Conservation (phyloP, 306 rosid genomes). For the Pyrus betulifolia region DNA sequence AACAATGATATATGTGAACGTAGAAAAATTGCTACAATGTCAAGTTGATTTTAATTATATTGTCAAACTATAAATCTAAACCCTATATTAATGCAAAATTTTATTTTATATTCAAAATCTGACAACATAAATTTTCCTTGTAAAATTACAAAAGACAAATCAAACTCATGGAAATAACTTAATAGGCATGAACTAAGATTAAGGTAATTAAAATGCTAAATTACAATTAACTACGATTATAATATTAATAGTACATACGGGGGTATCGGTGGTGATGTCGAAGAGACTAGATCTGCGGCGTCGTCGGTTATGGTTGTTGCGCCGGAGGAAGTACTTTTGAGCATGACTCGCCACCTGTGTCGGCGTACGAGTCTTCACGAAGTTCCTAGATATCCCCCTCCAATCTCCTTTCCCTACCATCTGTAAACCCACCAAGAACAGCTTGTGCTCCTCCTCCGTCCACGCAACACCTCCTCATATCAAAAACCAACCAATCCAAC, state of each 20-base stretch:
- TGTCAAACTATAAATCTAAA: not conserved
- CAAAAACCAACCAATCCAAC: not conserved
- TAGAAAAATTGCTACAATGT: not conserved
- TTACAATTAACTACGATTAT: not conserved
- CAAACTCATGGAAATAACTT: not conserved
- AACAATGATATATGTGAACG: not conserved
- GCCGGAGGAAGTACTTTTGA: constrained; percentile 89
- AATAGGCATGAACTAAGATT: not conserved
- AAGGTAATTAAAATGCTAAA: not conserved
- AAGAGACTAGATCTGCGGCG: constrained; percentile 96
- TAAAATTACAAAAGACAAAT: not conserved
- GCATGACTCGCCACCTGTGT: constrained; percentile 97
- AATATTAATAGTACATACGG: constrained; percentile 8
- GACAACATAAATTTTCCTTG: too few species aligned
- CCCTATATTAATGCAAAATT: not conserved
- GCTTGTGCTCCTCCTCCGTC: constrained; percentile 84
- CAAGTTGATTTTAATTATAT: too few species aligned
- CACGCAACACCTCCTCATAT: constrained; percentile 56
- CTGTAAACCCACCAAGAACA: constrained; percentile 68
- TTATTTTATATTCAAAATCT: too few species aligned
- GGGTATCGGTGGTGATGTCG: constrained; percentile 71
- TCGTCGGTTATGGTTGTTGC: constrained; percentile 57
- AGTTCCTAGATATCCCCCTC: constrained; percentile 93
- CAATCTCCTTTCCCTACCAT: constrained; percentile 90
- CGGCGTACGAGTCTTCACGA: constrained; percentile 83